Evolutionary conservation across 306 rosid species (phyloP).

Genomic region (Canavalia gladiata): DNA sequence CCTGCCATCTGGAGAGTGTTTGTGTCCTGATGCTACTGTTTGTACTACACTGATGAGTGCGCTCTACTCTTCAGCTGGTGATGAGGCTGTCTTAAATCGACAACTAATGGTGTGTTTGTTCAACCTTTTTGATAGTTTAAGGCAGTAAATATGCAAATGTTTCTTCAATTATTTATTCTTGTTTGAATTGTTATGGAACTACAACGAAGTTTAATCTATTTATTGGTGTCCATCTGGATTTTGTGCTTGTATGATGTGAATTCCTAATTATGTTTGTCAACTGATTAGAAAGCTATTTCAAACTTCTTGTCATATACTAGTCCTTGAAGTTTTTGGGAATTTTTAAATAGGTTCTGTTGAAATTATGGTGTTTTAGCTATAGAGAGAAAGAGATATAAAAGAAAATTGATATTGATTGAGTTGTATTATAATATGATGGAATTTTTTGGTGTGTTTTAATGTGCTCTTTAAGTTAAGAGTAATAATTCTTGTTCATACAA

Average conservation of each 20-base stretch:
- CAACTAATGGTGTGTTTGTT: slow-evolving; percentile 75
- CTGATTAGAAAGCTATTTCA: slow-evolving; percentile 17
- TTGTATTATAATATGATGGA: too few species aligned
- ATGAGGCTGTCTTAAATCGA: slow-evolving; percentile 73
- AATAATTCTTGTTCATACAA: too few species aligned
- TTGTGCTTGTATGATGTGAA: slow-evolving; percentile 8
- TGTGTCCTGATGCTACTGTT: slow-evolving; percentile 88
- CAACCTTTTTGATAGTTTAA: slow-evolving; percentile 40
- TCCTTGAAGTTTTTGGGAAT: neutral
- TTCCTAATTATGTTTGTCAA: slow-evolving; percentile 6
- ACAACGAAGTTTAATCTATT: neutral
- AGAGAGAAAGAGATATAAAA: too few species aligned
- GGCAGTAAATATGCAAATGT: slow-evolving; percentile 3
- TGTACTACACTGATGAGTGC: slow-evolving; percentile 87
- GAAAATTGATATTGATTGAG: too few species aligned
- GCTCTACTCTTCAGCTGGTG: slow-evolving; percentile 78
- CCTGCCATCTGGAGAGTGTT: slow-evolving; percentile 91
- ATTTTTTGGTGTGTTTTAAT: too few species aligned
- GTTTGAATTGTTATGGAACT: neutral
- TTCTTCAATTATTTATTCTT: slow-evolving; percentile 1
- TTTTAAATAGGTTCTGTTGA: neutral
- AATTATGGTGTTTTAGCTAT: too few species aligned
- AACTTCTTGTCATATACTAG: neutral
- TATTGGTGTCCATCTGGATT: neutral
- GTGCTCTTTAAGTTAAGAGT: too few species aligned